Conservation (phyloP, 148 eudicot genomes). For the Rhododendron kiyosumense region DNA sequence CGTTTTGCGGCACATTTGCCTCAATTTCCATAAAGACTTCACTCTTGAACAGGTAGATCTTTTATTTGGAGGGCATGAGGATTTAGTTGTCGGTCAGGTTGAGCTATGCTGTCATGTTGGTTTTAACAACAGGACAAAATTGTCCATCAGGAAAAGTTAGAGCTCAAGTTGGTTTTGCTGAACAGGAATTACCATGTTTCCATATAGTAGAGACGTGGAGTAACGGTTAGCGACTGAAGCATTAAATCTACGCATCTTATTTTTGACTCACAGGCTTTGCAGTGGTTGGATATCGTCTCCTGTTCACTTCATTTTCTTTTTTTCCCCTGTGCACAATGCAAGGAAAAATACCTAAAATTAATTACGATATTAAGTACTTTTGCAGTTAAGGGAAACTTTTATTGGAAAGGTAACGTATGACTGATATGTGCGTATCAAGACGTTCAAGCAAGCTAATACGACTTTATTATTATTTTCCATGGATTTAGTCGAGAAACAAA, state of each 20-base stretch:
- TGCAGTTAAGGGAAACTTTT: background rate
- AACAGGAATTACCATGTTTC: background rate
- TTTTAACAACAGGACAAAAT: background rate
- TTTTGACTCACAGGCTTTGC: background rate
- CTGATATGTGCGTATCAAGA: background rate
- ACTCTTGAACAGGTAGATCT: constrained; percentile 63
- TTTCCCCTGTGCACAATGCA: no score
- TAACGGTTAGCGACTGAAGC: background rate
- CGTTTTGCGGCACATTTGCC: constrained; percentile 54
- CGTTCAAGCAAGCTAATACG: background rate
- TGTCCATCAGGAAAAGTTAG: background rate
- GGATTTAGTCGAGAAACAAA: background rate
- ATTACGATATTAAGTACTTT: background rate
- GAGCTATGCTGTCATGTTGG: background rate
- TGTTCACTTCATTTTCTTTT: background rate
- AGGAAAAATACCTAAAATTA: no score
- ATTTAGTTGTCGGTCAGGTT: background rate
- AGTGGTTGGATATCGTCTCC: background rate
- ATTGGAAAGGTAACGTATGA: background rate
- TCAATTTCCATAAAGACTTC: constrained; percentile 77
- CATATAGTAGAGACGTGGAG: background rate
- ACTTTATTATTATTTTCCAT: background rate
- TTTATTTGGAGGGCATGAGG: background rate
- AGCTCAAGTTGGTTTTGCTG: background rate
- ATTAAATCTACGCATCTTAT: no score